A percentile compares a stretch with the other conserved stretches of the same genome.
Conservation (phyloP, 2,329 filamentous ascomycete genomes). For the Periglandula ipomoeae region DNA sequence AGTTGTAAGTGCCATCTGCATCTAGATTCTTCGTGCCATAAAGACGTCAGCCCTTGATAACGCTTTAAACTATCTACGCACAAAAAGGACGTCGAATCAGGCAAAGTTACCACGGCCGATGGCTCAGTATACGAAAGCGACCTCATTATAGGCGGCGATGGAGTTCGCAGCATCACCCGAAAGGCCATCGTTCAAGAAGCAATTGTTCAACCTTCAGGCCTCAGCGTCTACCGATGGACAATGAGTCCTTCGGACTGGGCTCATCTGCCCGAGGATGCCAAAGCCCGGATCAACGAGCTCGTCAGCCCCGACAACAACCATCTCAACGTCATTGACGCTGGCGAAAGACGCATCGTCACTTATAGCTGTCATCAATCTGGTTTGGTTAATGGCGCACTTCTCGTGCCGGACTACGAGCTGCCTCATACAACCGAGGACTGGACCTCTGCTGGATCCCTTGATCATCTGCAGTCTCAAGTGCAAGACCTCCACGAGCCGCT, state of each 20-base stretch:
- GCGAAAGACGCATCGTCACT: background rate
- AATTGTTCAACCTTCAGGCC: background rate
- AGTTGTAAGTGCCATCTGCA: background rate
- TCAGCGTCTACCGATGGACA: constrained; percentile 2
- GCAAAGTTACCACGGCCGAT: background rate
- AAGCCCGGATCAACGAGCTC: background rate
- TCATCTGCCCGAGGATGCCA: background rate
- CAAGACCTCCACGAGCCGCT: constrained; percentile 1
- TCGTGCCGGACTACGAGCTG: background rate
- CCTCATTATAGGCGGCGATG: constrained; percentile 1
- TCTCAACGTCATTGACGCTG: background rate
- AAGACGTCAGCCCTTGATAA: too few species aligned
- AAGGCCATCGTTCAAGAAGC: background rate
- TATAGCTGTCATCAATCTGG: background rate
- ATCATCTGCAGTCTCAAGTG: background rate
- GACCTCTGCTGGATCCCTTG: background rate
- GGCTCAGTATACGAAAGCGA: background rate
- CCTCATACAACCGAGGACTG: background rate
- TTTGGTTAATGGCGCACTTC: background rate
- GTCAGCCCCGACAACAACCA: background rate
- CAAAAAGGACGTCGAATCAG: background rate
- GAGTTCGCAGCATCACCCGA: constrained; percentile 3
- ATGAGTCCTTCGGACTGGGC: background rate
- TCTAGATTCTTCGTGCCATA: too few species aligned
- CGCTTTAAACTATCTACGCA: too few species aligned